Percentiles rank a stretch among this genome's conserved stretches.
phyloP scores from a whole-genome alignment of 176 grass and related monocot genomes.

The Urochloa ruziziensis region DNA sequence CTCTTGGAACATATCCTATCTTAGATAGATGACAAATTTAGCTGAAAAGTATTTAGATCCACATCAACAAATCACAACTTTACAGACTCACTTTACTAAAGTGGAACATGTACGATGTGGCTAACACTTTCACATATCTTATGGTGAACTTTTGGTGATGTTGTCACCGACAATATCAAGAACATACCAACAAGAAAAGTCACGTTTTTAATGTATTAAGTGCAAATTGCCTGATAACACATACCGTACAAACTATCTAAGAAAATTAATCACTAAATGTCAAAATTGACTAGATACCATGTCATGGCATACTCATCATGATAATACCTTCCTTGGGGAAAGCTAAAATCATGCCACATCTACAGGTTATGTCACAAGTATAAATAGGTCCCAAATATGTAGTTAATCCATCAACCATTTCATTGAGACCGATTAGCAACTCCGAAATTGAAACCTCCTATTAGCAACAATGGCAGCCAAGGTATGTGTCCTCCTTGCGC shows the following conservation, averaged over 20 bases:
- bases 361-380: background rate
- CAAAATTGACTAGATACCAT: background rate
- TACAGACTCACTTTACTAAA: background rate
- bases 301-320: background rate
- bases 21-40: background rate
- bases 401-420: background rate
- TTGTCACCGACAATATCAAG: background rate
- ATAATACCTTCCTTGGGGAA: background rate
- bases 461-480: background rate
- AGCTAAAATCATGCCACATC: background rate
- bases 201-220: background rate
- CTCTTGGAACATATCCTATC: background rate
- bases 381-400: background rate
- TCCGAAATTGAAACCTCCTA: background rate
- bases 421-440: background rate
- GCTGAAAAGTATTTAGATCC: background rate
- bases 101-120: background rate
- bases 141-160: no score
- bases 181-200: background rate
- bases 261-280: background rate
- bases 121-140: background rate
- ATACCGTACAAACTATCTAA: background rate
- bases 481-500: no score
- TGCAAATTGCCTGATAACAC: background rate
- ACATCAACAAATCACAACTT: background rate